Evolutionary conservation across 345 rosid genomes (phyloP), one percentile per base, ranked within the genome.

Genomic region (Linum usitatissimum): DNA sequence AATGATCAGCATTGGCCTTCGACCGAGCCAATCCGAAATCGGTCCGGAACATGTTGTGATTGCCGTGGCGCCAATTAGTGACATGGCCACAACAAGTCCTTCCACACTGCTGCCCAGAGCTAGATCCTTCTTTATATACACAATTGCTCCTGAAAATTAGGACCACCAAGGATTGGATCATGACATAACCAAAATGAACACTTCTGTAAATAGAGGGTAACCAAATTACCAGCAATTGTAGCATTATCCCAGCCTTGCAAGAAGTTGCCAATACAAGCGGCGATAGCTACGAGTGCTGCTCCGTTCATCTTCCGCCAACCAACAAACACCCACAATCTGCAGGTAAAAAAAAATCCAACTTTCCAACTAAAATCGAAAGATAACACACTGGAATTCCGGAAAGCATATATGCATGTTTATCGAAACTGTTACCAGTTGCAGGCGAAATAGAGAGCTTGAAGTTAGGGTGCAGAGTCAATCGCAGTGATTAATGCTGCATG

Each of bases 191-290:
- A 34, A 34, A 34, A 34, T 34, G 38, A 34, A 34, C 38, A 34
- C 3, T 18, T 30, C 18, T 34, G 20, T 18, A 20, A 68, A 21
- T 57, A 13, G 31, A 17, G 63, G 70, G 28, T 23, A 0, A 23
- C 28, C 28, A 23, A 23, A 23, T 64, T 79, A 93, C 99, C 97
- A 64, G 99, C 97, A 80, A 93, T 93, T 23, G 97, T 89, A 66
- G 99, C 99, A 80, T 90, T 93, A 81, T 93, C 99, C 99, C 99
- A 93, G 80, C 99, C 99, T 78, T 90, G 99, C 67, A 93, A 83
- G 77, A 93, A 90, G 82, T 86, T 93, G 59, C 99, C 99, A 60
- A 93, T 66, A 13, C 96, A 71, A 57, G 99, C 97, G 53, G 85
- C 88, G 77, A 93, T 80, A 73, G 99, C 99, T 63, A 93, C 99